Base-by-base conservation (phyloP, 352 stramenopile genomes). In the Globisporangium acanthophoron region DNA sequence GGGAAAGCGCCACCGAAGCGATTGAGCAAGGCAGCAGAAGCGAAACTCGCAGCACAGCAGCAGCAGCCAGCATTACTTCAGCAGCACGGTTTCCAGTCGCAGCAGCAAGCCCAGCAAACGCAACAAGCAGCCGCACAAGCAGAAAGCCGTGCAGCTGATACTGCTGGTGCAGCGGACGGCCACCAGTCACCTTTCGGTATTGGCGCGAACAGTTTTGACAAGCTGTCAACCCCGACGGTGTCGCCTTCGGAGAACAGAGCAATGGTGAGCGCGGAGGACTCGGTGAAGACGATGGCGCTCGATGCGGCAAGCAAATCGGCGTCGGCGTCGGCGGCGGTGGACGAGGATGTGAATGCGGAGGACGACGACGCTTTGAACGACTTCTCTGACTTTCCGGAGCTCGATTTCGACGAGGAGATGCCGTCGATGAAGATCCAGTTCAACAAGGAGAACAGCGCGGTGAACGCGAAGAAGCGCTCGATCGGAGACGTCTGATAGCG, bases 361-460 rank as follows among this genome's bases (percentile, higher is more conserved):
- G 75, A 87, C 18, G 74, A 88, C 33, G 79, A 87, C 58, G 66
- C 69, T 21, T 60, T 92, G 65, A 85, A 90, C 54, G 83, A 87
- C 55, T 92, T 92, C 53, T 66, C 67, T 4, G 80, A 92, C 57
- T 90, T 93, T 41, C 71, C 77, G 2, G 80, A 84, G 45, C 70
- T 93, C 31, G 79, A 88, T 60, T 88, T 93, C 56, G 73, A 78
- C 29, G 78, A 89, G 27, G 76, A 84, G n/a, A 62, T 88, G 50
- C 66, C 76, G 9, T 57, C 73, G 31, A 56, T 62, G 45, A 76
- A 71, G 54, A 69, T 65, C 47, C 73, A 73, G 59, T 75, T 71
- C 60, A 80, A 78, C 67, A 91, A 87, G 64, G 80, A 89, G 40
- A 88, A 88, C 65, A 70, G 75, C 18, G 58, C 73, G 52, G 74